Evolutionary conservation across 1,284 basidiomycete species (phyloP).

Genomic region (Irpex sp.): DNA sequence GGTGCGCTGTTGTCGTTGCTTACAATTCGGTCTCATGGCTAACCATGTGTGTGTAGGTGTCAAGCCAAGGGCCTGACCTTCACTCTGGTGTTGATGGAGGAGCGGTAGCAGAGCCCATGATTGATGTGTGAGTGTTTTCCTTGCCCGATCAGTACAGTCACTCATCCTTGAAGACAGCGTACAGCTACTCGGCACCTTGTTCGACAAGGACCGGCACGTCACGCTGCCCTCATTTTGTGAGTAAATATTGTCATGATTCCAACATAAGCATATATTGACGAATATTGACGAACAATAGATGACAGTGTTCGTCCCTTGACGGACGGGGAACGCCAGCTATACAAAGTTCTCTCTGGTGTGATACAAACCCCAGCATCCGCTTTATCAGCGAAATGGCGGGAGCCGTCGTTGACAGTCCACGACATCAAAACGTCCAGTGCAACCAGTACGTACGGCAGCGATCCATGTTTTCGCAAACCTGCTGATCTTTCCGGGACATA

Average conservation of each 20-base stretch:
- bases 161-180: conserved; percentile 47
- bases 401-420: conserved; percentile 73
- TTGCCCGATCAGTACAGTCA: not conserved
- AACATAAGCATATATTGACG: not conserved
- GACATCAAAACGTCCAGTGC: conserved; percentile 72
- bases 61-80: conserved; percentile 66
- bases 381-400: conserved; percentile 75
- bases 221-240: conserved; percentile 85
- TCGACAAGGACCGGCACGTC: conserved; percentile 55
- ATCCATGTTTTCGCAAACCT: not conserved
- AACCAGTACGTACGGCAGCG: conserved; percentile 48
- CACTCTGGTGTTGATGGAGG: conserved; percentile 96
- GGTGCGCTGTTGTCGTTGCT: conserved; percentile 32
- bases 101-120: conserved; percentile 84
- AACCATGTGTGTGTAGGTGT: conserved; percentile 41
- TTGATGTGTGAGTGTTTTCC: conserved; percentile 68
- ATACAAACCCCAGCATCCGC: conserved; percentile 65
- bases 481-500: conserved; percentile 26
- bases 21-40: not conserved
- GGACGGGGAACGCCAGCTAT: conserved; percentile 63
- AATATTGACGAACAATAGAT: conserved; percentile 42
- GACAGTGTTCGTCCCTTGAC: conserved; percentile 69
- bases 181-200: conserved; percentile 73
- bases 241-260: conserved; percentile 23
- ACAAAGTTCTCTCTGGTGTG: conserved; percentile 63